Evolutionary conservation across 768 basidiomycete genomes (phyloP).

Genomic region (Neoboletus subvelutipes): DNA sequence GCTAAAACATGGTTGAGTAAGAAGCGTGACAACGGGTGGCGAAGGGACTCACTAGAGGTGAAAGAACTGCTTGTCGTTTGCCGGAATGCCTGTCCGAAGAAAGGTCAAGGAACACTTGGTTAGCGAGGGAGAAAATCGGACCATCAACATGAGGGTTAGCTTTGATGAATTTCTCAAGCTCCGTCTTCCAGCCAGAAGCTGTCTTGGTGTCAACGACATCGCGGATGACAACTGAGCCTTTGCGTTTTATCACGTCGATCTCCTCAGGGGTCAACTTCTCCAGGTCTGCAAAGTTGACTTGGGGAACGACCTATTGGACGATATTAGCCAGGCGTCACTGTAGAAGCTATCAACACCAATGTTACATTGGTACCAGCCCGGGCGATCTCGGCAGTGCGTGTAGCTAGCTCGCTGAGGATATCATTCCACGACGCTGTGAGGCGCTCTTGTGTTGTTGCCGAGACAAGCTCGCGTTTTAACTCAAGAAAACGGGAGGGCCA

Average conservation of each 20-base stretch:
- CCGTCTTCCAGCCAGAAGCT: constrained; percentile 57
- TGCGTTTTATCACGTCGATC: constrained; percentile 49
- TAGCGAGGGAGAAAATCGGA: constrained; percentile 13
- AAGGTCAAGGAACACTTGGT: neutral
- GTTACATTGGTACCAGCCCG: constrained; percentile 50
- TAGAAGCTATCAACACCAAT: neutral
- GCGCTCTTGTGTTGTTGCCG: constrained; percentile 45
- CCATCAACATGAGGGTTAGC: constrained; percentile 58
- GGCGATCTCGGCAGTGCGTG: constrained; percentile 44
- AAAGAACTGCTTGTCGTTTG: constrained; percentile 68
- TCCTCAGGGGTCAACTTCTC: constrained; percentile 44
- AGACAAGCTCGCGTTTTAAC: constrained; percentile 57
- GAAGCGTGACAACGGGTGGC: neutral
- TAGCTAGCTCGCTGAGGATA: constrained; percentile 51
- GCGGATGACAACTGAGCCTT: constrained; percentile 60
- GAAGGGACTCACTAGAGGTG: constrained; percentile 56
- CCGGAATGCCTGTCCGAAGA: constrained; percentile 45
- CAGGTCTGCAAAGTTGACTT: constrained; percentile 58
- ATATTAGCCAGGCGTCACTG: neutral
- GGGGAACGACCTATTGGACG: constrained; percentile 52
- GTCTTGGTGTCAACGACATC: constrained; percentile 58
- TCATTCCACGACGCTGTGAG: constrained; percentile 58
- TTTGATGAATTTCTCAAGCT: constrained; percentile 54
- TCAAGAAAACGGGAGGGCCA: constrained; percentile 48
- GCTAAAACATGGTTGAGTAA: constrained; percentile 22